A percentile compares a stretch with the other conserved stretches of the same genome.
phyloP scores from a whole-genome alignment of 73 alveolate species.

The Paramecium primaurelia region DNA sequence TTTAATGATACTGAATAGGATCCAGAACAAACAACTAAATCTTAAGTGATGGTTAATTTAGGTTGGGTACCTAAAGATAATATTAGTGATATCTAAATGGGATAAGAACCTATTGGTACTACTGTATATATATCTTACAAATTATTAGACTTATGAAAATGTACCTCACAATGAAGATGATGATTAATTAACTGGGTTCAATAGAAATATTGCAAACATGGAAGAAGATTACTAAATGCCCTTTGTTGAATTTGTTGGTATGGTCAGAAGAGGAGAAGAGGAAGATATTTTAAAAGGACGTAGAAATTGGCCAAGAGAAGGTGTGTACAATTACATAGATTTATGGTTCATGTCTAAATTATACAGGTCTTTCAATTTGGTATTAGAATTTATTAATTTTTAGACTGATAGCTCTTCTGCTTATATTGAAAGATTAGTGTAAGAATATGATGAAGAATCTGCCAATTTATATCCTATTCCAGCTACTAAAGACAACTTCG shows the following conservation, averaged over 20 bases:
- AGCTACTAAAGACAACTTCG: constrained; percentile 60
- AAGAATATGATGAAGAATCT: constrained; percentile 56
- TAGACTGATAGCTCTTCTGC: constrained; percentile 44
- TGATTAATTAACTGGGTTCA: constrained; percentile 26
- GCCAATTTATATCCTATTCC: constrained; percentile 62
- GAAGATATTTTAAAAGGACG: constrained; percentile 38
- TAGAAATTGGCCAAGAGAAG: constrained; percentile 53
- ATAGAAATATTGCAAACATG: constrained; percentile 46
- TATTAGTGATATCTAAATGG: constrained; percentile 48
- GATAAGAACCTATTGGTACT: constrained; percentile 48
- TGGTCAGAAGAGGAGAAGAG: constrained; percentile 61
- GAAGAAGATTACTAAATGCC: constrained; percentile 50
- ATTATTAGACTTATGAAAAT: neutral
- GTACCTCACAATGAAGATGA: neutral
- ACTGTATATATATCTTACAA: neutral
- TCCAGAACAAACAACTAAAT: constrained; percentile 40
- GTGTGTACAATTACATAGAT: constrained; percentile 60
- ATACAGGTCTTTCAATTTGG: constrained; percentile 59
- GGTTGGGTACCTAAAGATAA: constrained; percentile 64
- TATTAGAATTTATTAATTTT: neutral
- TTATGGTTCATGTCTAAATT: constrained; percentile 54
- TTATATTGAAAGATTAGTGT: constrained; percentile 56
- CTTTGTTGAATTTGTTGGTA: constrained; percentile 50
- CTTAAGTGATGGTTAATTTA: constrained; percentile 54
- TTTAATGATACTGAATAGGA: neutral